phyloP scores from a whole-genome alignment of 1,139 yeast genomes.

The Yamadazyma epiphylla region DNA sequence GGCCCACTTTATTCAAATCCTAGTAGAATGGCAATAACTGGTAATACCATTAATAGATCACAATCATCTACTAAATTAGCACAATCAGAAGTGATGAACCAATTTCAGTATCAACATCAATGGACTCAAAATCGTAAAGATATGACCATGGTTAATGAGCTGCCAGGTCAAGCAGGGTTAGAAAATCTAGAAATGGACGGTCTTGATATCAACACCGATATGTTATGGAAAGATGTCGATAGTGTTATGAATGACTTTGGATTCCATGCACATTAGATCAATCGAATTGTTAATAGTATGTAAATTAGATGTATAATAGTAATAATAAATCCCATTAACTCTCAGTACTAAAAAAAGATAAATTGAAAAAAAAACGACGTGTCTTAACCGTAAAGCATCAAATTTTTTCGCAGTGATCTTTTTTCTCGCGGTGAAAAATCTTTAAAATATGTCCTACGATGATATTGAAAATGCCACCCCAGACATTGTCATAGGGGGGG shows the following conservation, averaged over 20 bases:
- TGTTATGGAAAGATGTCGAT: conserved; percentile 88
- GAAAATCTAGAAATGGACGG: conserved; percentile 31
- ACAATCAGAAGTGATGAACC: conserved; percentile 5
- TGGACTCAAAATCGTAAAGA: not conserved
- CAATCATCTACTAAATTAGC: conserved; percentile 2
- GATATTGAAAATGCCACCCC: conserved; percentile 86
- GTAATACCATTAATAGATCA: conserved; percentile 13
- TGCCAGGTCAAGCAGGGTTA: conserved; percentile 29
- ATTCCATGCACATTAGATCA: conserved; percentile 46
- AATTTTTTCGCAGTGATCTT: not conserved
- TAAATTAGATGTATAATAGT: too few species aligned
- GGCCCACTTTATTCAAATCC: conserved; percentile 7
- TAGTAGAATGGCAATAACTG: conserved; percentile 14
- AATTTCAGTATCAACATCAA: conserved; percentile 2
- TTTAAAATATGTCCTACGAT: conserved; percentile 42
- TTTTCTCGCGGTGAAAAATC: conserved; percentile 7
- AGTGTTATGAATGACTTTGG: conserved; percentile 94
- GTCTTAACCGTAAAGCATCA: not conserved
- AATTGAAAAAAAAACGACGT: too few species aligned
- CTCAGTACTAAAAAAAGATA: too few species aligned
- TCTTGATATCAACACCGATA: conserved; percentile 49
- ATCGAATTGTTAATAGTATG: too few species aligned
- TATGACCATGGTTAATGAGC: conserved; percentile 20
- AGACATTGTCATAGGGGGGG: conserved; percentile 79
- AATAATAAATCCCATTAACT: too few species aligned